Evolutionary conservation across 305 asterid genomes (phyloP).

Genomic region (Fraxinus floribunda): DNA sequence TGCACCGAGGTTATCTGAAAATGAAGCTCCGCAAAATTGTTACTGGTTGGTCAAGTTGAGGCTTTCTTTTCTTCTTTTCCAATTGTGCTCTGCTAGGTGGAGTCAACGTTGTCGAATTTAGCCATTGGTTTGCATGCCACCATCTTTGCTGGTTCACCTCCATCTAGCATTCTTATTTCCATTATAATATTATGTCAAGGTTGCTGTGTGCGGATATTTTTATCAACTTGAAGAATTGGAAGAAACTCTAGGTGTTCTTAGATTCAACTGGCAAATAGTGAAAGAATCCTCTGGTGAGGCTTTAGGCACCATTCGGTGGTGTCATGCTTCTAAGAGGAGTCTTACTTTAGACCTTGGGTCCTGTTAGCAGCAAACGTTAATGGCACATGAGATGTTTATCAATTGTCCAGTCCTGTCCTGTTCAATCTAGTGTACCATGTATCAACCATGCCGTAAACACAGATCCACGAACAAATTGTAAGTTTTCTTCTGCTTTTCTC

Average conservation of each 20-base stretch:
- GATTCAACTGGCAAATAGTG: neutral
- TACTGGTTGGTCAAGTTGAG: neutral
- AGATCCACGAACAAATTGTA: neutral
- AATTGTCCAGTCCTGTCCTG: slow-evolving; percentile 25
- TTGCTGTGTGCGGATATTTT: neutral
- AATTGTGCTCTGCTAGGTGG: neutral
- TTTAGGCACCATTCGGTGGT: neutral
- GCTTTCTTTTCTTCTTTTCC: neutral
- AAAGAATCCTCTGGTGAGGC: neutral
- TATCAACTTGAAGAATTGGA: neutral
- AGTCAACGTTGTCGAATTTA: neutral
- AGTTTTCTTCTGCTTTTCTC: neutral
- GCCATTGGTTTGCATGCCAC: neutral
- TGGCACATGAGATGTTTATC: neutral
- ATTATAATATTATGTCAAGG: neutral
- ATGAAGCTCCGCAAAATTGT: neutral
- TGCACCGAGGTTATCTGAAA: neutral
- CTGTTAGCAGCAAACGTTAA: neutral
- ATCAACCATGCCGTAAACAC: neutral
- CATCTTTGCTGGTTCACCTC: neutral
- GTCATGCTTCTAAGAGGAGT: neutral
- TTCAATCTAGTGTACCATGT: slow-evolving; percentile 41
- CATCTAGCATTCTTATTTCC: neutral
- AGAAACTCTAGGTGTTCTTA: neutral
- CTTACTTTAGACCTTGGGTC: neutral